Evolutionary conservation across 345 rosid genomes (phyloP).

Genomic region (Sapria himalayana): DNA sequence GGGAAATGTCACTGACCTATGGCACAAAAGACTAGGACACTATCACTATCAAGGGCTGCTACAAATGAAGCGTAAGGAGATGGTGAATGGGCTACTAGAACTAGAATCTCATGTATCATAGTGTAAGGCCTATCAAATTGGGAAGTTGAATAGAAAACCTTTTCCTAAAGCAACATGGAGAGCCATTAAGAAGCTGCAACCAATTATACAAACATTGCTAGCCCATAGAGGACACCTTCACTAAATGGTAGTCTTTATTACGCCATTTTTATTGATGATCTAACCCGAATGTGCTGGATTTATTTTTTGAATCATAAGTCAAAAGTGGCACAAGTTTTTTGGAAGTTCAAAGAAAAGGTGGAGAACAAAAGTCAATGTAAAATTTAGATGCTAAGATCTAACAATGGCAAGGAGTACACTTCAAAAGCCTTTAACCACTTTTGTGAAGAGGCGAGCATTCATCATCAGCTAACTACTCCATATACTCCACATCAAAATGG

Average conservation of each 20-base stretch:
- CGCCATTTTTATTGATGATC: neutral
- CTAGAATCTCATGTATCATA: neutral
- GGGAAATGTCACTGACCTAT: neutral
- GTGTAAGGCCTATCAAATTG: neutral
- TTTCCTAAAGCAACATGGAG: conserved; percentile 1
- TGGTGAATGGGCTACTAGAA: neutral
- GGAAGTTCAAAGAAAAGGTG: neutral
- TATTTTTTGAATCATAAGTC: neutral
- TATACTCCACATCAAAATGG: conserved; percentile 7
- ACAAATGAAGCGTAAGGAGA: neutral
- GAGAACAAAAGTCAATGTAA: neutral
- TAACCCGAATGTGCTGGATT: neutral
- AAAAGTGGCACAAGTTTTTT: neutral
- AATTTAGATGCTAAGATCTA: neutral
- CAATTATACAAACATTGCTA: neutral
- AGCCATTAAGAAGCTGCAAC: conserved; percentile 1
- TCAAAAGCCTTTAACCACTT: neutral
- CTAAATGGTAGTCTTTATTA: conserved; percentile 2
- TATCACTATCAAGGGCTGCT: neutral
- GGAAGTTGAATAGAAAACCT: neutral
- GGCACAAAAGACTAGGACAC: conserved; percentile 4
- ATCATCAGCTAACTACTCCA: conserved; percentile 4
- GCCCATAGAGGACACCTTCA: conserved; percentile 1
- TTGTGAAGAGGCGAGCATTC: conserved; percentile 4
- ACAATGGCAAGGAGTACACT: conserved; percentile 4